Evolutionary conservation across 495 filamentous ascomycete genomes (phyloP), one percentile per base, ranked within the genome.

Genomic region (Neurospora africana): DNA sequence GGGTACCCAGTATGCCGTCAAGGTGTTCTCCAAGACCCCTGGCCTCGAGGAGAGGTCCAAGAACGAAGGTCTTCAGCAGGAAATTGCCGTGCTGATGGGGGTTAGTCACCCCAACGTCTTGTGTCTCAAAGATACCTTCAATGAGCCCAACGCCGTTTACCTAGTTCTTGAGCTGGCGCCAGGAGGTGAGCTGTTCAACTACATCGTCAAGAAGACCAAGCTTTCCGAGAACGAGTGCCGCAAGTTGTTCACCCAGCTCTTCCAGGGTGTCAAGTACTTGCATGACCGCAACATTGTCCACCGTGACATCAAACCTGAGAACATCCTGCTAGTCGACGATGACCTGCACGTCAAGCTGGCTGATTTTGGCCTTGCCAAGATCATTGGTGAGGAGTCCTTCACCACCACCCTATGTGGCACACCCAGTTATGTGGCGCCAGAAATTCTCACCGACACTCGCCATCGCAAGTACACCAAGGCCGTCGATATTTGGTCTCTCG

Each of bases 281-380:
- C 96, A 99, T 80, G 96, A 98, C 70, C 92, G 96, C 74, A 94
- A 93, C 75, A 97, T 98, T 77, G 95, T 98, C 9, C 96, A 99
- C 81, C 92, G 96, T 68, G 96, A 99, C 76, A 97, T 99, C 78
- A 99, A 99, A 80, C 96, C 96, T 2, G 96, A 99, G 79, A 99
- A 99, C 73, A 99, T 99, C 68, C 86, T 99, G 10, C 81, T 99
- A 23, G 86, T 89, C 37, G 93, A 98, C 79, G 91, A 91, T 69
- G 86, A 94, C 7, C 82, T 98, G 41, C 89, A 88, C 53, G 91
- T 98, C 72, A 99, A 99, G 82, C 84, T 99, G 72, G 96, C 93
- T 3, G 96, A 99, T 80, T 99, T 99, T 81, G 96, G 96, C 33
- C 87, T 99, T 36, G 95, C 96, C 30, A 99, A 99, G 80, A 98